Conservation (phyloP, 805 yeast species). For the Starmerella potacharoeniae region DNA sequence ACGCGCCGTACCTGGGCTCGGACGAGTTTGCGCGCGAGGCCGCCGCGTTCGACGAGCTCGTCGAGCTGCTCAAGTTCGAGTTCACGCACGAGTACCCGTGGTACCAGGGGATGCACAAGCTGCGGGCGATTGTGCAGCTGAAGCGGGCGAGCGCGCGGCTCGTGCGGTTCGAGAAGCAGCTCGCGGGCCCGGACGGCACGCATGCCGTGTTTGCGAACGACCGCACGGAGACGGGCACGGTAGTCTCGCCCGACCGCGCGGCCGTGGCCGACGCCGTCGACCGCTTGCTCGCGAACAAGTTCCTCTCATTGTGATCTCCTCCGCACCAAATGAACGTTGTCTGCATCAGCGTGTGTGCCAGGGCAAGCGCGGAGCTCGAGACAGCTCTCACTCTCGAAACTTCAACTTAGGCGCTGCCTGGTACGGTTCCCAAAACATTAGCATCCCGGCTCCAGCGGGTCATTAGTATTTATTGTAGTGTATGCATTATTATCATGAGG, state of each 20-base stretch:
- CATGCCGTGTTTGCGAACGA: conserved; percentile 4
- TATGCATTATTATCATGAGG: no score
- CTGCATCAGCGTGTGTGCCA: no score
- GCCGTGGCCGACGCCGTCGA: not conserved
- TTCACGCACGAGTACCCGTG: conserved; percentile 18
- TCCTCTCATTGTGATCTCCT: not conserved
- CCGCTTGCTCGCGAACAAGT: not conserved
- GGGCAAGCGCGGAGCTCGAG: no score
- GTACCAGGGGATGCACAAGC: conserved; percentile 12
- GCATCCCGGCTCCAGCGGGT: no score
- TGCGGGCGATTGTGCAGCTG: conserved; percentile 3
- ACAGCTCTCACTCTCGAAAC: no score
- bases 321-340: no score
- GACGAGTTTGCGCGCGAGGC: not conserved
- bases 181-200: not conserved
- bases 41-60: conserved; percentile 1
- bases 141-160: conserved; percentile 11
- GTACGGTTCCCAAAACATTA: no score
- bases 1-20: not conserved
- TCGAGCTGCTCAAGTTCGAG: not conserved
- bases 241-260: not conserved
- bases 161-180: conserved; percentile 6
- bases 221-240: not conserved
- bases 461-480: no score
- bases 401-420: no score